Evolutionary conservation across 129 eudicot genomes (phyloP).

Genomic region (Calendula officinalis): DNA sequence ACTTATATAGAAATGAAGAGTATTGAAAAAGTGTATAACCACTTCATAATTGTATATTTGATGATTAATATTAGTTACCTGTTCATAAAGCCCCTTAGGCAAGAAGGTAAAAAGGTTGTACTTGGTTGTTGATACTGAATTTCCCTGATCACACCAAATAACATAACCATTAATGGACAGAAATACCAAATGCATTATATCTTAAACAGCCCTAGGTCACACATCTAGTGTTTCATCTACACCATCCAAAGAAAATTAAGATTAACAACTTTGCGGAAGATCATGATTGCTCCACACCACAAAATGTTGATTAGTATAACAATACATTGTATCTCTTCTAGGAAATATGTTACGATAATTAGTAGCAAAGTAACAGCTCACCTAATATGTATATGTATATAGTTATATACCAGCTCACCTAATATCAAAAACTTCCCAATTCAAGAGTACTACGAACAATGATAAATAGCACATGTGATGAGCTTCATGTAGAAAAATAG

Average conservation of each 20-base stretch:
- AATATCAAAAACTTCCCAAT: neutral
- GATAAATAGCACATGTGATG: neutral
- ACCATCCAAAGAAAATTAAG: neutral
- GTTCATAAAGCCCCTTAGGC: slow-evolving; percentile 95
- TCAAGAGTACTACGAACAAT: neutral
- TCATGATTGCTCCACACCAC: slow-evolving; percentile 12
- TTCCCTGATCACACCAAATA: slow-evolving; percentile 61
- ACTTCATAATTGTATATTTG: neutral
- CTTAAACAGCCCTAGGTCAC: slow-evolving; percentile 15
- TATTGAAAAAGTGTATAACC: neutral
- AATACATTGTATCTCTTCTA: slow-evolving; percentile 1
- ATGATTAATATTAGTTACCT: slow-evolving; percentile 49
- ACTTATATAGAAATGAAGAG: no score
- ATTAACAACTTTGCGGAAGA: neutral
- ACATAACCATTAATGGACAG: slow-evolving; percentile 1
- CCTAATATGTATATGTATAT: neutral
- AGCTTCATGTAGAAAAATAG: slow-evolving; percentile 12
- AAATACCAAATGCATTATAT: slow-evolving; percentile 9
- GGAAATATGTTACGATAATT: neutral
- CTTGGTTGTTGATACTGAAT: slow-evolving; percentile 94
- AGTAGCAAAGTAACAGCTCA: neutral
- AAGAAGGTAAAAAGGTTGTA: slow-evolving; percentile 77
- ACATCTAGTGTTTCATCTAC: neutral
- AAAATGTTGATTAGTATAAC: slow-evolving; percentile 6
- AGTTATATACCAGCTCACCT: neutral